Percentiles rank a stretch among this genome's conserved stretches.
These are phyloP conservation scores for Plasmodium sp. DNA, from an alignment of 169 alveolate species.

Conservation along the genomic window DNA sequence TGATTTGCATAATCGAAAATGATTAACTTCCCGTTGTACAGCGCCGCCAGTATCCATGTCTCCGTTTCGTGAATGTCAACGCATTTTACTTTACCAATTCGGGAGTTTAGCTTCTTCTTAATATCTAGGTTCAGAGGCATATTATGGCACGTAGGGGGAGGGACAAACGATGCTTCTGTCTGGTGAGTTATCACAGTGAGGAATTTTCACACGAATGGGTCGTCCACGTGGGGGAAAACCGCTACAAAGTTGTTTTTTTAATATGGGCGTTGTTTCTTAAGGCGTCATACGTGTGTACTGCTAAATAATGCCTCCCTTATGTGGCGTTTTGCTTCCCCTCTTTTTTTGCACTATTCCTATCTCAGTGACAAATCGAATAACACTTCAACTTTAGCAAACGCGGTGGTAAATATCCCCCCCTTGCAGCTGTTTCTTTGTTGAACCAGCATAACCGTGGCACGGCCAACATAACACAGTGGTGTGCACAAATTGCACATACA, in stretches of 20 bases:
- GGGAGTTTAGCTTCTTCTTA: slow-evolving; percentile 93
- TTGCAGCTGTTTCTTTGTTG: neutral
- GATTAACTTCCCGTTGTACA: slow-evolving; percentile 94
- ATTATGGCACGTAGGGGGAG: slow-evolving; percentile 9
- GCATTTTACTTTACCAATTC: slow-evolving; percentile 96
- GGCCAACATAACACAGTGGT: neutral
- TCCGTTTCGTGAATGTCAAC: slow-evolving; percentile 96
- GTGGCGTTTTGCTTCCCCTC: no score
- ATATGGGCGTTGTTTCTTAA: neutral
- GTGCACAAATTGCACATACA: neutral
- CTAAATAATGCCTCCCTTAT: neutral
- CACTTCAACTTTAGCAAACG: neutral
- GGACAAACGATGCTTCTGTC: neutral
- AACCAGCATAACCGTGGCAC: neutral
- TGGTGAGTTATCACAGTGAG: neutral
- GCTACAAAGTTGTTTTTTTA: neutral
- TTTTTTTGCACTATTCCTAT: neutral
- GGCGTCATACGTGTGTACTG: neutral
- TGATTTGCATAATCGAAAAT: slow-evolving; percentile 92
- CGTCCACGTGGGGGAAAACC: neutral
- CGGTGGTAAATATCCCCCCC: neutral
- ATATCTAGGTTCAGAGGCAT: slow-evolving; percentile 95
- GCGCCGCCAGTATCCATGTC: slow-evolving; percentile 96
- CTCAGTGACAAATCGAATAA: neutral
- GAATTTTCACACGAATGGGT: neutral